Evolutionary conservation across 345 rosid genomes (phyloP).

Genomic region (Arabidopsis thaliana): TAIR10.1 NC_003074.8:18808501-18809000

Average conservation of each 20-base stretch:
- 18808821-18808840: slow-evolving; percentile 41
- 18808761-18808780: slow-evolving; percentile 32
- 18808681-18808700: background rate
- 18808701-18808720: background rate
- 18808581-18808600: no score
- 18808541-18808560: background rate
- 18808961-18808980: slow-evolving; percentile 12
- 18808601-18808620: no score
- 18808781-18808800: slow-evolving; percentile 1
- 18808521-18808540: background rate
- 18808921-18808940: background rate
- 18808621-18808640: no score
- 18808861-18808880: background rate
- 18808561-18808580: no score
- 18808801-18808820: slow-evolving; percentile 39
- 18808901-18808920: slow-evolving; percentile 14
- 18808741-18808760: slow-evolving; percentile 28
- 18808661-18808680: no score
- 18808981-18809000: slow-evolving; percentile 16
- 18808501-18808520: background rate
- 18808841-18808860: slow-evolving; percentile 24
- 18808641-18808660: no score
- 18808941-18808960: slow-evolving; percentile 35
- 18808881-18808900: slow-evolving; percentile 11
- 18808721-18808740: slow-evolving; percentile 14